Evolutionary conservation across 345 rosid genomes (phyloP).

Genomic region (Brassica juncea): DNA sequence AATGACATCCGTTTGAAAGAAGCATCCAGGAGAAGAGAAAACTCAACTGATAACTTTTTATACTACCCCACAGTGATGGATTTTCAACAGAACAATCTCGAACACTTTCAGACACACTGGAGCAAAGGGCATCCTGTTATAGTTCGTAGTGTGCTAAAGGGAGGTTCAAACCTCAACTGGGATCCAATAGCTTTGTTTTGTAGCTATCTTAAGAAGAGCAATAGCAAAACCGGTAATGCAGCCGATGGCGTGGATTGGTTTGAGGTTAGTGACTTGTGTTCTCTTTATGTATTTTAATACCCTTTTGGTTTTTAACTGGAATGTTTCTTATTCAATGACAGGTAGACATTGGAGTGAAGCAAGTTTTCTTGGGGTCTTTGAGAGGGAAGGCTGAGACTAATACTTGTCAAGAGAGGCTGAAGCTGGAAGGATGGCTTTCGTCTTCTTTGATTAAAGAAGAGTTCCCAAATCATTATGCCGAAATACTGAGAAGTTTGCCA

Average conservation of each 20-base stretch:
- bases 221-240: conserved; percentile 40
- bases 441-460: conserved; percentile 72
- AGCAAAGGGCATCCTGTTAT: conserved; percentile 87
- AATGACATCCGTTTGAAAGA: conserved; percentile 55
- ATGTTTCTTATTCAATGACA: conserved; percentile 42
- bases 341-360: conserved; percentile 84
- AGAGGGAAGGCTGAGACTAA: conserved; percentile 58
- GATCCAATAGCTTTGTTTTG: conserved; percentile 85
- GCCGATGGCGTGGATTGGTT: conserved; percentile 68
- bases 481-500: conserved; percentile 64
- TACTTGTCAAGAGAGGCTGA: conserved; percentile 70
- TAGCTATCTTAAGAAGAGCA: conserved; percentile 64
- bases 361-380: conserved; percentile 70
- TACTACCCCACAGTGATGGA: conserved; percentile 61
- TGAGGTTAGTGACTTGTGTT: conserved; percentile 61
- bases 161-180: conserved; percentile 65
- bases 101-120: conserved; percentile 97
- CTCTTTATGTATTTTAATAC: not conserved
- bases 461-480: conserved; percentile 76
- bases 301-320: not conserved
- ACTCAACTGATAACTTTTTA: conserved; percentile 62
- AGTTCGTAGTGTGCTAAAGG: conserved; percentile 62
- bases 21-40: conserved; percentile 72
- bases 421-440: conserved; percentile 88
- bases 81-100: conserved; percentile 62